Evolutionary conservation across 1,139 yeast species (phyloP).

Genomic region (Candida freyschussii): DNA sequence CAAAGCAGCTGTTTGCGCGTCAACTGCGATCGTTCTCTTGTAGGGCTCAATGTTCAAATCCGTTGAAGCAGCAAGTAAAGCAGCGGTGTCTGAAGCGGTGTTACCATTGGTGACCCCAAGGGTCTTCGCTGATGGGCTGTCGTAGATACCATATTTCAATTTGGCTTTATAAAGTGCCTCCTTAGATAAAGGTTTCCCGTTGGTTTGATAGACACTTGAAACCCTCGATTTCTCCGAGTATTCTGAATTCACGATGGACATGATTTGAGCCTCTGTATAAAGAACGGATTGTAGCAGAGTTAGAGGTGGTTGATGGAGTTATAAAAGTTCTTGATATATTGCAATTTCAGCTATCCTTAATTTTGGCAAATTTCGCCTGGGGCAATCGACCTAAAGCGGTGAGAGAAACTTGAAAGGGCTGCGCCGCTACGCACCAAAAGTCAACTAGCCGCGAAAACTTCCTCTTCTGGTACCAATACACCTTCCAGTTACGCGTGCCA

Average conservation of each 20-base stretch:
- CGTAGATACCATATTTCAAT: slow-evolving; percentile 68
- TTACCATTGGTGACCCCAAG: slow-evolving; percentile 56
- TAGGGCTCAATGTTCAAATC: slow-evolving; percentile 63
- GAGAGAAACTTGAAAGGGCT: no score
- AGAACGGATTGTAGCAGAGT: no score
- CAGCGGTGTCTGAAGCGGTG: slow-evolving; percentile 69
- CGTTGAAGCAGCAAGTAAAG: slow-evolving; percentile 63
- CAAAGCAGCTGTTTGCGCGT: slow-evolving; percentile 59
- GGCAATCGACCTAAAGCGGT: no score
- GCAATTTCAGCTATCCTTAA: no score
- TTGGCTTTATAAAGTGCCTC: slow-evolving; percentile 78
- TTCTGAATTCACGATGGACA: slow-evolving; percentile 16
- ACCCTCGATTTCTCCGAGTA: slow-evolving; percentile 17
- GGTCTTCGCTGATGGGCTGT: slow-evolving; percentile 60
- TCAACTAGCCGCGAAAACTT: slow-evolving; percentile 7
- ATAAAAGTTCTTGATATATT: no score
- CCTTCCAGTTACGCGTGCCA: slow-evolving; percentile 3
- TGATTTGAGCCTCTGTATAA: no score
- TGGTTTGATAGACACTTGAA: slow-evolving; percentile 49
- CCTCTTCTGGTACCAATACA: no score
- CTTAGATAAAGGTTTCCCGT: slow-evolving; percentile 65
- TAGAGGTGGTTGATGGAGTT: no score
- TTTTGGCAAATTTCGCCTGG: no score
- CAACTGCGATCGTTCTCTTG: slow-evolving; percentile 57
- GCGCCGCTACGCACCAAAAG: no score